These are phyloP conservation scores for Yamadazyma dendronema DNA, from an alignment of 1,139 yeast species.

Conservation along the genomic window DNA sequence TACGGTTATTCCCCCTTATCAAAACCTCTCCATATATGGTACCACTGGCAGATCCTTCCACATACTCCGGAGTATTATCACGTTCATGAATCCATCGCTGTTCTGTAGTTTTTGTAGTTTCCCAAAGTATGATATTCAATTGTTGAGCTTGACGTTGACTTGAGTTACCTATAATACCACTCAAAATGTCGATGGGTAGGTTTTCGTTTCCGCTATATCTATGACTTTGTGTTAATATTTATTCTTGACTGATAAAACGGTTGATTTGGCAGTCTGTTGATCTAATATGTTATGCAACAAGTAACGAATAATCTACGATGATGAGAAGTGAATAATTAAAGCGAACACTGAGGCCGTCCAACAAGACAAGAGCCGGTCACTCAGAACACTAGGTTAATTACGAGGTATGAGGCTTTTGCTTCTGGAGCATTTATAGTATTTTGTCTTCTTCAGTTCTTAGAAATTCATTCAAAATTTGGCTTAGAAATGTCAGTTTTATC, in stretches of 20 bases:
- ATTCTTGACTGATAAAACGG: too few relatives aligned
- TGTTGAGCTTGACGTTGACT: constrained; percentile 80
- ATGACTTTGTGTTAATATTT: too few relatives aligned
- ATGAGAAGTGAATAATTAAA: background rate
- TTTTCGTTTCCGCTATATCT: constrained; percentile 18
- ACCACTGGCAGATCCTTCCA: constrained; percentile 54
- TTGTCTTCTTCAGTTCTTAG: too few relatives aligned
- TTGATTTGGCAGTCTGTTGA: too few relatives aligned
- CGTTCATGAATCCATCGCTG: constrained; percentile 96
- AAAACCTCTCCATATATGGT: constrained; percentile 80
- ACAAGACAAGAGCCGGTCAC: too few relatives aligned
- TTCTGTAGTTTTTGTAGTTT: constrained; percentile 80
- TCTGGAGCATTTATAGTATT: too few relatives aligned
- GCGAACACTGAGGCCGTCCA: background rate
- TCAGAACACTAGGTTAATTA: too few relatives aligned
- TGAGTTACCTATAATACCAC: constrained; percentile 75
- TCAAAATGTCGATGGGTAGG: constrained; percentile 74
- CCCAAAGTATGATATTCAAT: constrained; percentile 80
- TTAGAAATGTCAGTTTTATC: too few relatives aligned
- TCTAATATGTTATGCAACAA: too few relatives aligned
- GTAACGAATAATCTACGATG: too few relatives aligned
- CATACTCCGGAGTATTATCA: constrained; percentile 69
- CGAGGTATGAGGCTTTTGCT: too few relatives aligned
- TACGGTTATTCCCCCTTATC: constrained; percentile 91
- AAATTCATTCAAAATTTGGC: too few relatives aligned